These are phyloP conservation scores for Calonectria pseudoreteaudii DNA, from an alignment of 2,329 filamentous ascomycete genomes.

Conservation along the genomic window DNA sequence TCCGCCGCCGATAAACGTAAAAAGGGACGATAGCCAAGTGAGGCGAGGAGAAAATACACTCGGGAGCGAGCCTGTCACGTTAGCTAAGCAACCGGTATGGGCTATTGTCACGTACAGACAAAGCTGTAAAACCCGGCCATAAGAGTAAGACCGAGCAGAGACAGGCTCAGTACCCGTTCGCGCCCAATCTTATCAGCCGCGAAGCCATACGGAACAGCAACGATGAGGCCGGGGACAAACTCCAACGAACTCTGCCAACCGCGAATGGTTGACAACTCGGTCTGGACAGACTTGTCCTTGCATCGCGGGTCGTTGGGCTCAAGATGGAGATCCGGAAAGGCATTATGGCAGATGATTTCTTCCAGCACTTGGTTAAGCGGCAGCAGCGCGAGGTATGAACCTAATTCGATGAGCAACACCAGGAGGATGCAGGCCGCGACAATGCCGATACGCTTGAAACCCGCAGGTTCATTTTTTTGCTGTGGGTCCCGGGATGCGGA, in stretches of 20 bases:
- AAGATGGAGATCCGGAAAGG: neutral
- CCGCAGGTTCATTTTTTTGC: neutral
- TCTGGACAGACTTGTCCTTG: conserved; percentile 1
- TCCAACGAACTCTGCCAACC: conserved; percentile 4
- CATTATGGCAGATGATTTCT: conserved; percentile 1
- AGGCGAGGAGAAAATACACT: neutral
- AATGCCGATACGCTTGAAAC: neutral
- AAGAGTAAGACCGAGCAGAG: neutral
- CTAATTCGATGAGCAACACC: neutral
- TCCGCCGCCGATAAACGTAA: neutral
- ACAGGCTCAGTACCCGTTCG: neutral
- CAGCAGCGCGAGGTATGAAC: neutral
- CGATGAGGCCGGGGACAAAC: neutral
- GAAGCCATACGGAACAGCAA: neutral
- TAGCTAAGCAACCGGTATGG: neutral
- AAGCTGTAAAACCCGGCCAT: neutral
- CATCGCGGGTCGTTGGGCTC: conserved; percentile 1
- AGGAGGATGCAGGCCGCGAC: neutral
- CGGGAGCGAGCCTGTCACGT: neutral
- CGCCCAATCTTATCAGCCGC: neutral
- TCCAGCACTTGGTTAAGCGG: neutral
- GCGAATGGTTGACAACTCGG: neutral
- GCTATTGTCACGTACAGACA: neutral
- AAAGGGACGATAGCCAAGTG: neutral
- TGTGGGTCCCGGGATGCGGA: neutral